Percentiles rank a stretch among this genome's conserved stretches.
Evolutionary conservation across 495 filamentous ascomycete genomes (phyloP).

Genomic region (Hypoxylon lienhwacheense): DNA sequence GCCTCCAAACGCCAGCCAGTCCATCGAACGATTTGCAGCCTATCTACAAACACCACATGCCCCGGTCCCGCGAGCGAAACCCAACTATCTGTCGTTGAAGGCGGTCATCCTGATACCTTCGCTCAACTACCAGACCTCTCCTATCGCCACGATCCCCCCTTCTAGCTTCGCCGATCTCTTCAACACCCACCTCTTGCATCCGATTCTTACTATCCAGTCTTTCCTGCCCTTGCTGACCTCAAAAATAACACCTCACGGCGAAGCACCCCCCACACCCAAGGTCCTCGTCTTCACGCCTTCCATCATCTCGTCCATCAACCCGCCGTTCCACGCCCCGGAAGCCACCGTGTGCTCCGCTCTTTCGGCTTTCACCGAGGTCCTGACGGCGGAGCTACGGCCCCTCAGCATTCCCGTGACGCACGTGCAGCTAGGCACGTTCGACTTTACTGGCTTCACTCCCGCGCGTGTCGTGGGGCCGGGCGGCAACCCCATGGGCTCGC

Average conservation of each 20-base stretch:
- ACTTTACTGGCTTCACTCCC: constrained; percentile 55
- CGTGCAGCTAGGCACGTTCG: constrained; percentile 85
- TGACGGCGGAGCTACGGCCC: constrained; percentile 73
- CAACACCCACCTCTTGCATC: constrained; percentile 89
- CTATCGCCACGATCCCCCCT: constrained; percentile 79
- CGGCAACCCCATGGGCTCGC: constrained; percentile 20
- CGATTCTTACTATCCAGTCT: constrained; percentile 80
- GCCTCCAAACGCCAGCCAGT: constrained; percentile 53
- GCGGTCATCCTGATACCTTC: constrained; percentile 78
- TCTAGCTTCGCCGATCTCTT: constrained; percentile 84
- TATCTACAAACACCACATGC: constrained; percentile 72
- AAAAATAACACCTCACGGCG: constrained; percentile 47
- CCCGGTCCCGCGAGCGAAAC: constrained; percentile 69
- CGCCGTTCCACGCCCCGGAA: constrained; percentile 83
- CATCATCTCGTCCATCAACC: constrained; percentile 79
- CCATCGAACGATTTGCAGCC: constrained; percentile 65
- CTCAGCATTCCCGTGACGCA: constrained; percentile 77
- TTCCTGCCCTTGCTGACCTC: constrained; percentile 80
- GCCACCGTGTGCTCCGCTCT: constrained; percentile 75
- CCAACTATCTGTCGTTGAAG: constrained; percentile 72
- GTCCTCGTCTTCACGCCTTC: constrained; percentile 82
- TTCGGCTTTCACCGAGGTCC: constrained; percentile 72
- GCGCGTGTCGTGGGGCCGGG: constrained; percentile 27
- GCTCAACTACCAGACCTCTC: constrained; percentile 69
- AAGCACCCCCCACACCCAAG: constrained; percentile 50